Evolutionary conservation across 192 early-diverging fungal genomes (phyloP), one percentile per base, ranked within the genome.

Genomic region (Chytriomyces hyalinus): DNA sequence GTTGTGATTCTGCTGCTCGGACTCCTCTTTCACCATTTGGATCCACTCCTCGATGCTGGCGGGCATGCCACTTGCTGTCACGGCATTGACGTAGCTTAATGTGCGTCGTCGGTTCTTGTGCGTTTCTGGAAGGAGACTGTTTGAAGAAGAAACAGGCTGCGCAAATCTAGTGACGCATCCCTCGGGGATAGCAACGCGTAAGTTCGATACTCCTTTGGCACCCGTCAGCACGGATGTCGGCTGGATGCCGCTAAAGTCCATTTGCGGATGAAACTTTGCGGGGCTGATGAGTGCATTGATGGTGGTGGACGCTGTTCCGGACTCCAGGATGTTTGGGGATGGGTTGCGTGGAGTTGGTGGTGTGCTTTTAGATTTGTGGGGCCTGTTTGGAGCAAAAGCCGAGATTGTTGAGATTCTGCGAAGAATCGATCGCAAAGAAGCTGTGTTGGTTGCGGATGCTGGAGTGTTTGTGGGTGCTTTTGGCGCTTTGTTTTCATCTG

Each of bases 31-130:
- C n/a, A 88, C 79, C 83, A 85, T 83, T 13, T 59, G 28, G 8
- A 82, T 36, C 87, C 87, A 88, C 44, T 88, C 87, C 65, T 85
- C 74, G 62, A 86, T 80, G 1, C 76, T 53, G 4, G 82, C 82
- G 20, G 28, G 75, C 9, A n/a, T 10, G 3, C 85, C 85, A 36
- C 61, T 44, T 7, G 87, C 82, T 13, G 63, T 80, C 24, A 88
- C 78, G 5, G 83, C 77, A 66, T 88, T 88, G 43, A 51, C 61
- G 67, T 84, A 88, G 4, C 82, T 84, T 10, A 88, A 65, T 0
- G 83, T 70, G n/a, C 87, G 65, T 49, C 87, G 61, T 4, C 82
- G 73, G 10, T 43, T 50, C 60, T 79, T 70, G n/a, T 69, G 50
- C 26, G 84, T 84, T 24, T 65, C 62, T 15, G 85, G 85, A 6